These are phyloP conservation scores for Streptanthus diversifolius DNA, from an alignment of 345 rosid species.

Conservation along the genomic window DNA sequence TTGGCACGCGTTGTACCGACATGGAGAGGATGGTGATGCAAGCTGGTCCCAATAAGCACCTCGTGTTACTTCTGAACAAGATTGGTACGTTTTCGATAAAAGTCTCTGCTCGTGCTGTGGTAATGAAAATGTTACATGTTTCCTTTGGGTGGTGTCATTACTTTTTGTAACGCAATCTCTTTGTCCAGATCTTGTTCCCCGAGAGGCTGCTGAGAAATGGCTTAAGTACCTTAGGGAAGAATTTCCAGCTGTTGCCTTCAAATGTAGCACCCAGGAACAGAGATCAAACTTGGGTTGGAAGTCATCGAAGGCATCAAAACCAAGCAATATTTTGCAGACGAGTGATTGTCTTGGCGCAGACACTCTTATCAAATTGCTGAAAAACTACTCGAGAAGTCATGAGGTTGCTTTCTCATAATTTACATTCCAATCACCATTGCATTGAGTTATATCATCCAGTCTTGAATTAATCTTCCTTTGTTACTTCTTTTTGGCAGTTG, in stretches of 20 bases:
- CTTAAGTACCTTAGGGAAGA: slow-evolving; percentile 90
- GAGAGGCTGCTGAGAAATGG: slow-evolving; percentile 97
- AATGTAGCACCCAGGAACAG: slow-evolving; percentile 95
- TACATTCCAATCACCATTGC: not conserved
- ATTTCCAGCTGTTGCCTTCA: slow-evolving; percentile 94
- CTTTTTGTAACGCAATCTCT: not conserved
- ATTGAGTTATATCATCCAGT: not conserved
- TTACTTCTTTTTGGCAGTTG: slow-evolving; percentile 48
- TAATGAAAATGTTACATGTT: not conserved
- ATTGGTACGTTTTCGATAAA: slow-evolving; percentile 52
- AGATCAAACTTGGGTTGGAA: slow-evolving; percentile 93
- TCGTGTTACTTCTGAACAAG: slow-evolving; percentile 84
- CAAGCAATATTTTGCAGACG: slow-evolving; percentile 69
- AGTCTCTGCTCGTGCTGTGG: not conserved
- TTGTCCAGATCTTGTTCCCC: slow-evolving; percentile 86
- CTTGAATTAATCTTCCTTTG: not conserved
- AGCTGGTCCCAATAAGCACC: slow-evolving; percentile 72
- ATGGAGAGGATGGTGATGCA: slow-evolving; percentile 94
- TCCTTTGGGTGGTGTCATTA: not conserved
- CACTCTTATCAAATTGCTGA: slow-evolving; percentile 80
- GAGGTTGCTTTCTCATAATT: slow-evolving; percentile 44
- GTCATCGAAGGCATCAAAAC: slow-evolving; percentile 60
- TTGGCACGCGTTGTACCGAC: slow-evolving; percentile 86
- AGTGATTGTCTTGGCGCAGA: slow-evolving; percentile 99
- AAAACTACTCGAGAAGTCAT: slow-evolving; percentile 92